Conservation (phyloP, 164 flowering plant species). For the Houttuynia cordata region DNA sequence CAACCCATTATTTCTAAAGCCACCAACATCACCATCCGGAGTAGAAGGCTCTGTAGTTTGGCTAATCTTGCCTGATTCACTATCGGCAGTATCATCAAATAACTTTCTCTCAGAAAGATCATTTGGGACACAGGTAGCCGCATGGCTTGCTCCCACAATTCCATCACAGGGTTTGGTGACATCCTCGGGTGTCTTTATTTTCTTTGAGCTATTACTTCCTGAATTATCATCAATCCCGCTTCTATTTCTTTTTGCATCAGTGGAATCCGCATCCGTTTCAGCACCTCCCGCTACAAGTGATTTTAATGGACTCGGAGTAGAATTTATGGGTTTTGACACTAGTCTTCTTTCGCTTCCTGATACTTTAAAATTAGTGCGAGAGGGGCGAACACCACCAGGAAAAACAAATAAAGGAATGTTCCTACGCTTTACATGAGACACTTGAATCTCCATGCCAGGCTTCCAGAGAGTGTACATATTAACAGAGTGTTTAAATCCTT, state of each 20-base stretch:
- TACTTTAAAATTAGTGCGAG: conserved; percentile 28
- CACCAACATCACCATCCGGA: conserved; percentile 7
- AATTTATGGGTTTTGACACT: conserved; percentile 16
- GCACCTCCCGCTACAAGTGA: conserved; percentile 7
- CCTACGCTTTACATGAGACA: conserved; percentile 51
- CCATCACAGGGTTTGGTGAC: background rate
- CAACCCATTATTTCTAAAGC: conserved; percentile 9
- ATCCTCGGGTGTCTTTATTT: background rate
- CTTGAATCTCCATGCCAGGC: conserved; percentile 69
- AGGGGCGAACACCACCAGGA: conserved; percentile 68
- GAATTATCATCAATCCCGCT: conserved; percentile 8
- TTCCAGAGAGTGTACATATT: conserved; percentile 44
- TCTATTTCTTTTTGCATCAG: conserved; percentile 9
- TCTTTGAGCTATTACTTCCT: background rate
- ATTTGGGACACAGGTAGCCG: background rate
- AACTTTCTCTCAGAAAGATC: conserved; percentile 8
- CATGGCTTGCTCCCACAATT: background rate
- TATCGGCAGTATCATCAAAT: conserved; percentile 8
- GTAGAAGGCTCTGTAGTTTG: conserved; percentile 3
- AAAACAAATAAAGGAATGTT: conserved; percentile 69
- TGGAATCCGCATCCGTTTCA: conserved; percentile 5
- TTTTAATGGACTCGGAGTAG: conserved; percentile 16
- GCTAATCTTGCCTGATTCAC: conserved; percentile 5
- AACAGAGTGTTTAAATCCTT: conserved; percentile 66
- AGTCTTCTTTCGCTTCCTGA: conserved; percentile 24